Evolutionary conservation across 148 eudicot genomes (phyloP), one percentile per base, ranked within the genome.

Genomic region (Camellia lanceoleosa): DNA sequence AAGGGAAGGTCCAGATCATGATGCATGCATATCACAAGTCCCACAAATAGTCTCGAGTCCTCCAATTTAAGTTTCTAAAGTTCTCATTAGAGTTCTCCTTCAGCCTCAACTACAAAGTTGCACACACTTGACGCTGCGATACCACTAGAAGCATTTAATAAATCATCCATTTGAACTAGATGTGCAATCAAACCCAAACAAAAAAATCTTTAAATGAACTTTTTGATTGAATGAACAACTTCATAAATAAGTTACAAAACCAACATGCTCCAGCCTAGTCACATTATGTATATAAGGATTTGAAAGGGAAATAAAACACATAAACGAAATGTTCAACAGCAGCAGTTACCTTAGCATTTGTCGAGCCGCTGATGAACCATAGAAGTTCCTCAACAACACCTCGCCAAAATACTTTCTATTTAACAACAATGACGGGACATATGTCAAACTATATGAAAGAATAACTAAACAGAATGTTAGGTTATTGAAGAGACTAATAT

Each of bases 341-440:
- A 43, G 78, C 19, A n/a, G 46, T 78, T 89, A 96, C 98, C 98
- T 92, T 94, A 56, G 94, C 97, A 88, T 85, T 96, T 78, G 99
- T 96, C 56, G 98, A 94, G 73, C 99, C 98, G 85, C 99, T 94
- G 80, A 96, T 91, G 84, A 96, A 94, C 99, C 97, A 94, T 84
- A 94, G 84, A 60, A 96, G 89, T 83, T 96, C 98, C 87, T 96
- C 99, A 51, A 96, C 93, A 75, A 94, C 93, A 83, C 99, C 99
- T 71, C 93, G 87, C 99, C 99, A 94, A 83, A 94, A 96, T 20
- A 96, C 98, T 87, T 87, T 88, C 99, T 96, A 80, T 47, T 71
- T 19, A 72, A 71, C 42, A 60, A 15, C 67, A 82, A 71, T 65
- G 7, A 66, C n/a, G 77, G 55, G 4, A 58, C 30, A 23, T 11